A percentile compares a stretch with the other conserved stretches of the same genome.
These are phyloP conservation scores for Aspergillus sp. DNA, from an alignment of 2,329 filamentous ascomycete genomes.

Conservation along the genomic window DNA sequence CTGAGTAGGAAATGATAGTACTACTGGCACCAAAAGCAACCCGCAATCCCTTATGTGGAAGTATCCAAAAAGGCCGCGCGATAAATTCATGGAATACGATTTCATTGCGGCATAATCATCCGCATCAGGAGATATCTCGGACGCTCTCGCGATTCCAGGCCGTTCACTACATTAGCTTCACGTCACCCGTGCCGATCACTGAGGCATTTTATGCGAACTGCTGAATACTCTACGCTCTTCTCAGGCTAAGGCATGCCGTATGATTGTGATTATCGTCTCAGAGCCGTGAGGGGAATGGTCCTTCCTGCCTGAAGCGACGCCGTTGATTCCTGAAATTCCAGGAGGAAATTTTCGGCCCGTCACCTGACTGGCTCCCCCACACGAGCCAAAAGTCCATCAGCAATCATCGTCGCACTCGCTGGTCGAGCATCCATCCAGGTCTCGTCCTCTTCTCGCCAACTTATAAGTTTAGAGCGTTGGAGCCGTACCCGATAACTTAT, in stretches of 20 bases:
- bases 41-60: too few relatives aligned
- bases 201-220: not conserved
- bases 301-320: conserved; percentile 4
- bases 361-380: conserved; percentile 32
- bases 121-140: not conserved
- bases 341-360: conserved; percentile 27
- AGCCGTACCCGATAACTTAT: conserved; percentile 9
- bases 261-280: not conserved
- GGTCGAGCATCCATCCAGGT: conserved; percentile 9
- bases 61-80: not conserved
- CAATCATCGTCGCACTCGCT: conserved; percentile 8
- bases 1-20: not conserved
- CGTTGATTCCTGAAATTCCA: conserved; percentile 7
- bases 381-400: conserved; percentile 11
- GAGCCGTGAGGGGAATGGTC: not conserved
- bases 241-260: not conserved
- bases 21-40: too few relatives aligned
- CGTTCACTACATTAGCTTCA: not conserved
- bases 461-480: conserved; percentile 16
- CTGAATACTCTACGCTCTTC: not conserved
- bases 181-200: not conserved
- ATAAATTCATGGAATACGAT: not conserved
- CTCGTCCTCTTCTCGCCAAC: conserved; percentile 9
- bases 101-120: not conserved
- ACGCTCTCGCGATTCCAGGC: not conserved